Conservation (phyloP, 2,329 filamentous ascomycete genomes). For the Zymoseptoria tritici region DNA sequence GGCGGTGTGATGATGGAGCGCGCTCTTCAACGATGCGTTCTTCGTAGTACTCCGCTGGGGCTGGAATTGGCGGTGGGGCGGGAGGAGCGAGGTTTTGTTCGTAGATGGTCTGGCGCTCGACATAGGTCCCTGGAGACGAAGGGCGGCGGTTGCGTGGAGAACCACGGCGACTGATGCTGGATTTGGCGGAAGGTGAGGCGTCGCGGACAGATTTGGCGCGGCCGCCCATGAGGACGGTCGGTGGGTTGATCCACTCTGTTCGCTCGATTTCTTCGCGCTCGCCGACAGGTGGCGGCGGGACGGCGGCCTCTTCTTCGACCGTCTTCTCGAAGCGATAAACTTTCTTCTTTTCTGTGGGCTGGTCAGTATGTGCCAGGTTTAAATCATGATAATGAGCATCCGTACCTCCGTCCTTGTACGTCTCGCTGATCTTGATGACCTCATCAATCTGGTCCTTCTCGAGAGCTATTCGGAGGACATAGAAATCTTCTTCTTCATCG, state of each 20-base stretch:
- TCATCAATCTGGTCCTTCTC: conserved; percentile 89
- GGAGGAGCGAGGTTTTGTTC: conserved; percentile 22
- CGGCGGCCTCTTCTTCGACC: conserved; percentile 11
- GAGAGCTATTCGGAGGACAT: conserved; percentile 75
- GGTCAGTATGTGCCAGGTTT: conserved; percentile 11
- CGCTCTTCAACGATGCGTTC: conserved; percentile 27
- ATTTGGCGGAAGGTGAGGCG: conserved; percentile 21
- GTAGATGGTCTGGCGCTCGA: conserved; percentile 24
- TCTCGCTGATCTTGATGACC: conserved; percentile 73
- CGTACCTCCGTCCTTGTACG: conserved; percentile 50
- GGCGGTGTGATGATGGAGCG: conserved; percentile 14
- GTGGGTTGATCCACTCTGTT: conserved; percentile 35
- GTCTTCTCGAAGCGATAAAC: conserved; percentile 31
- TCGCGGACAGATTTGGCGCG: conserved; percentile 17
- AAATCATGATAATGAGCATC: background rate
- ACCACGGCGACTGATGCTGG: conserved; percentile 20
- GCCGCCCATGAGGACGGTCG: conserved; percentile 22
- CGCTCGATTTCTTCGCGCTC: conserved; percentile 29
- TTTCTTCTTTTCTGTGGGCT: conserved; percentile 28
- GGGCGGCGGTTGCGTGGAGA: conserved; percentile 19
- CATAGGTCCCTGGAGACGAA: conserved; percentile 19
- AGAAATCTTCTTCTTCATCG: conserved; percentile 75
- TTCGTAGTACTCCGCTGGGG: conserved; percentile 25
- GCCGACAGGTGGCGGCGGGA: conserved; percentile 20
- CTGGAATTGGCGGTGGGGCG: conserved; percentile 15